Evolutionary conservation across 306 rosid genomes (phyloP).

Genomic region (Rubus idaeus): DNA sequence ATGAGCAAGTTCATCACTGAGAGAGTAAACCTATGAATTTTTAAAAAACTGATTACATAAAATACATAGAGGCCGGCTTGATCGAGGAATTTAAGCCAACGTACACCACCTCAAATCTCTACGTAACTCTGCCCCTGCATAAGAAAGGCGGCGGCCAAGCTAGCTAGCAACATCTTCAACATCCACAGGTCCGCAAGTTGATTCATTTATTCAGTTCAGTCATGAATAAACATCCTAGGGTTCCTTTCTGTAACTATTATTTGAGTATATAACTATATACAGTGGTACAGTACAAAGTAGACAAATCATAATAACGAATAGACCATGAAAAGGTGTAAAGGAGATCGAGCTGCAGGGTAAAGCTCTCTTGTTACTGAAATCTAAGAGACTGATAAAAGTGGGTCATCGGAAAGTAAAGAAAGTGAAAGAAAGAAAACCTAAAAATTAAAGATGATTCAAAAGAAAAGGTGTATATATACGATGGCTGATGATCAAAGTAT

Average conservation of each 20-base stretch:
- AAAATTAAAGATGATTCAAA: conserved; percentile 31
- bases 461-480: conserved; percentile 24
- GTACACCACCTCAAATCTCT: not conserved
- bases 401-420: conserved; percentile 57
- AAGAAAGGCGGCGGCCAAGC: not conserved
- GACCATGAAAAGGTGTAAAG: conserved; percentile 27
- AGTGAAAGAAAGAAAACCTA: conserved; percentile 28
- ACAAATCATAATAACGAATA: conserved; percentile 23
- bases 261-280: not conserved
- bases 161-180: not conserved
- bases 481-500: conserved; percentile 9
- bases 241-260: not conserved
- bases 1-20: no score
- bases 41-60: no score
- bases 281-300: conserved; percentile 14
- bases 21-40: no score
- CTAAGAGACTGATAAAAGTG: conserved; percentile 70
- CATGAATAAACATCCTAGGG: not conserved
- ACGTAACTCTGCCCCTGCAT: no score
- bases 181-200: not conserved
- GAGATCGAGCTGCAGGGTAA: conserved; percentile 10
- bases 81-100: no score
- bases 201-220: not conserved
- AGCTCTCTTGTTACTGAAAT: conserved; percentile 77
- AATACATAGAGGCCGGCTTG: no score